Conservation (phyloP, 306 rosid species). For the Begonia masoniana region DNA sequence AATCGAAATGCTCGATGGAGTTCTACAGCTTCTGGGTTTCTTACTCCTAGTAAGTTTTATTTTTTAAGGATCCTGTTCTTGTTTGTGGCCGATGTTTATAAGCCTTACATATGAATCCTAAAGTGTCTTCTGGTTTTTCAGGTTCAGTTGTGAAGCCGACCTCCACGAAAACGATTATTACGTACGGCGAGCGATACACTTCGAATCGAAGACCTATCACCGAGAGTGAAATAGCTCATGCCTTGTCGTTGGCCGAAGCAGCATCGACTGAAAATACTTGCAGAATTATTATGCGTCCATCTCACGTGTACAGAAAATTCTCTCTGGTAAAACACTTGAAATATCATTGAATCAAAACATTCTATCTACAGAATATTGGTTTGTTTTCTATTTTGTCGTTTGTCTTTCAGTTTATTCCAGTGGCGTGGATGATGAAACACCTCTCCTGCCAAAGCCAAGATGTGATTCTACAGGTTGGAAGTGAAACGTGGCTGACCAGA, state of each 20-base stretch:
- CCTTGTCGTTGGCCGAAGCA: conserved; percentile 31
- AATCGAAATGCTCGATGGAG: too few relatives aligned
- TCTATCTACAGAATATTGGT: neutral
- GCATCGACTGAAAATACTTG: conserved; percentile 19
- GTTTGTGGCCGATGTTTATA: too few relatives aligned
- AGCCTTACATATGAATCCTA: too few relatives aligned
- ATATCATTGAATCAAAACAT: neutral
- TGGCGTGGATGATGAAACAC: conserved; percentile 23
- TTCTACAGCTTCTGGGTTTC: too few relatives aligned
- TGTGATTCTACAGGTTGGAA: conserved; percentile 26
- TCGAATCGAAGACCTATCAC: conserved; percentile 58
- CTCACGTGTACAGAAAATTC: conserved; percentile 59
- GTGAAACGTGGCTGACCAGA: conserved; percentile 27
- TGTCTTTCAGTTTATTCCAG: conserved; percentile 26
- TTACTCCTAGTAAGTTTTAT: too few relatives aligned
- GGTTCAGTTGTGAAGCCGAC: conserved; percentile 19
- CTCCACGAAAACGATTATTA: conserved; percentile 10
- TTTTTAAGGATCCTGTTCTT: too few relatives aligned
- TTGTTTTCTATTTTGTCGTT: neutral
- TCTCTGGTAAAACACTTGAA: conserved; percentile 29
- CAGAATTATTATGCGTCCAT: conserved; percentile 39
- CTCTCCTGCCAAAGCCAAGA: conserved; percentile 29
- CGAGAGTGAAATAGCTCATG: conserved; percentile 22
- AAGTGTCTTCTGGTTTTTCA: too few relatives aligned
- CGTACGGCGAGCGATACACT: conserved; percentile 10